Percentiles rank a stretch among this genome's conserved stretches.
These are phyloP conservation scores for Pontederia crassipes DNA, from an alignment of 176 grass and related monocot species.

Conservation along the genomic window DNA sequence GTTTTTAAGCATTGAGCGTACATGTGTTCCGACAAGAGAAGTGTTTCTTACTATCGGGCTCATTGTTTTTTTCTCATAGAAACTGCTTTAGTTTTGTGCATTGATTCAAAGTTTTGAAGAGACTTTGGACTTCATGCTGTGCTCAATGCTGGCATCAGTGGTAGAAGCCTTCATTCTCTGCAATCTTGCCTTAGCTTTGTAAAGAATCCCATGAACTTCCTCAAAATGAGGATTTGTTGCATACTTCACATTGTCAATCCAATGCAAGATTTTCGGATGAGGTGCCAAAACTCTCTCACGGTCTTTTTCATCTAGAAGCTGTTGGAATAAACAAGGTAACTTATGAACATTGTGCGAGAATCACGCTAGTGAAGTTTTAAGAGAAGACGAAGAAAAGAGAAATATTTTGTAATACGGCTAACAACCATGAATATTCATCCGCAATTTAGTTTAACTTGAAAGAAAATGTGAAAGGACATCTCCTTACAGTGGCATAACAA, in stretches of 20 bases:
- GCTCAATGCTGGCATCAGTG: not conserved
- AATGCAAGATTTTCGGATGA: constrained; percentile 41
- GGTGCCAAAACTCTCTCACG: constrained; percentile 37
- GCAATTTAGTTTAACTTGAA: too few species aligned
- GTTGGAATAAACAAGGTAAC: not conserved
- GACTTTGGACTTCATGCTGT: constrained; percentile 11
- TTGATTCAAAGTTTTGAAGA: not conserved
- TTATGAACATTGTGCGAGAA: not conserved
- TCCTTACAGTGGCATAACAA: too few species aligned
- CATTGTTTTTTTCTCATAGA: too few species aligned
- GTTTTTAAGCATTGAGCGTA: too few species aligned
- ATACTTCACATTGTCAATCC: constrained; percentile 81
- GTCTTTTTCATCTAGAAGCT: constrained; percentile 40
- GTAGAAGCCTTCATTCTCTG: constrained; percentile 4
- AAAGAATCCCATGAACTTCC: constrained; percentile 37
- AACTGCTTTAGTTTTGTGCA: not conserved
- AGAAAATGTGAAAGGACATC: too few species aligned
- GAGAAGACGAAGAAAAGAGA: too few species aligned
- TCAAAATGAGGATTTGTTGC: constrained; percentile 74
- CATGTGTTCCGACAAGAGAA: too few species aligned
- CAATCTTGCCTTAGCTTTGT: constrained; percentile 33
- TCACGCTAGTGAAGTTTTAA: too few species aligned
- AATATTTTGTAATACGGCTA: too few species aligned
- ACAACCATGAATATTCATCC: too few species aligned
- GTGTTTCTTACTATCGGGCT: too few species aligned